These are phyloP conservation scores for Solanum chmielewskii DNA, from an alignment of 257 asterid genomes.

Conservation along the genomic window DNA sequence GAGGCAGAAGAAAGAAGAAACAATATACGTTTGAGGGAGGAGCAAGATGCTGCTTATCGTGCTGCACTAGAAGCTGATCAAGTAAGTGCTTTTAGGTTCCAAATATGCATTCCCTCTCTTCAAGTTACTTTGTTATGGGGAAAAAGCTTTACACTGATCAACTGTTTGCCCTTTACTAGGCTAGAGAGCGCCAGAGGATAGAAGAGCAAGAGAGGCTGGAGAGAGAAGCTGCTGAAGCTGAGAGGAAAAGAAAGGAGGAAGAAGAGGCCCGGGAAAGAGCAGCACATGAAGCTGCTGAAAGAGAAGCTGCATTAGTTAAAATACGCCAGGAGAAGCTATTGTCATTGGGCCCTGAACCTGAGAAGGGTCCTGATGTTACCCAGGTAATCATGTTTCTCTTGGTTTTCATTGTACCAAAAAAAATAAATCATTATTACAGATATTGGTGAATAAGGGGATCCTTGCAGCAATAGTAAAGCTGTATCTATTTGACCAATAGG, in stretches of 20 bases:
- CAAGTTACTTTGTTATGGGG: background rate
- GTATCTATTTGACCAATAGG: background rate
- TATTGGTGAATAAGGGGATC: background rate
- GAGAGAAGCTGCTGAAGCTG: slow-evolving; percentile 92
- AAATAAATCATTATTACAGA: background rate
- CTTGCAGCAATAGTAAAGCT: background rate
- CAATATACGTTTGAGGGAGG: slow-evolving; percentile 77
- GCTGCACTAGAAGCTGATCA: slow-evolving; percentile 99
- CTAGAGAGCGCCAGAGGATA: slow-evolving; percentile 78
- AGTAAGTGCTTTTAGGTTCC: slow-evolving; percentile 30
- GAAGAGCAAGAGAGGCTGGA: slow-evolving; percentile 76
- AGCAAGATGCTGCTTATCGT: slow-evolving; percentile 94
- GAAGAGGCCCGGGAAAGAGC: slow-evolving; percentile 86
- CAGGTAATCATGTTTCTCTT: slow-evolving; percentile 44
- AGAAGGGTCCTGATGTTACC: slow-evolving; percentile 88
- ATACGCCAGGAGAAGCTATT: slow-evolving; percentile 69
- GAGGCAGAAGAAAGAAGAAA: slow-evolving; percentile 96
- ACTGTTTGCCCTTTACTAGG: slow-evolving; percentile 29
- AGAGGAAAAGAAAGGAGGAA: slow-evolving; percentile 76
- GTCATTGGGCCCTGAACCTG: slow-evolving; percentile 87
- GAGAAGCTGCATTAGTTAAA: slow-evolving; percentile 69
- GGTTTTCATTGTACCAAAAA: background rate
- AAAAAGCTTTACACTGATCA: background rate
- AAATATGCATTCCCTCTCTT: background rate
- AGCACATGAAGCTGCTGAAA: slow-evolving; percentile 79